These are phyloP conservation scores for Ananas comosus DNA, from an alignment of 176 grass and related monocot species.

Conservation along the genomic window DNA sequence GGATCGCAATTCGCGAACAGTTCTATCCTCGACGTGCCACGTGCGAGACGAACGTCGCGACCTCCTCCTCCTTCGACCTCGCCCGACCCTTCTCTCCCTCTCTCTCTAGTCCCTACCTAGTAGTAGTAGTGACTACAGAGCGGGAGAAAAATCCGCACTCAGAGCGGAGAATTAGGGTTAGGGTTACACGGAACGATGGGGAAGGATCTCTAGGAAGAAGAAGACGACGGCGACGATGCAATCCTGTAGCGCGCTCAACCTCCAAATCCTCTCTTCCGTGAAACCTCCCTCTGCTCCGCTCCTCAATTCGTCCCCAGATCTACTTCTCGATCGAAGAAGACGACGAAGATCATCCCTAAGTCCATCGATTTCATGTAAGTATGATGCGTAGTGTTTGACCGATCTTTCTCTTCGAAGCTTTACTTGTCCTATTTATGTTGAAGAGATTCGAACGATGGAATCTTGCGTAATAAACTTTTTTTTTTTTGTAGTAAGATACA, in stretches of 20 bases:
- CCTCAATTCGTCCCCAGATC: neutral
- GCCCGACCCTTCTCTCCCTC: too few relatives aligned
- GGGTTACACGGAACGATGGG: too few relatives aligned
- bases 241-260: neutral
- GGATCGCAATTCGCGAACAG: too few relatives aligned
- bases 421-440: neutral
- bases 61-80: too few relatives aligned
- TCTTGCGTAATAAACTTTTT: neutral
- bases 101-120: too few relatives aligned
- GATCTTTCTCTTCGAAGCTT: neutral
- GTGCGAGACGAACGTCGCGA: too few relatives aligned
- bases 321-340: neutral
- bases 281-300: neutral
- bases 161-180: too few relatives aligned
- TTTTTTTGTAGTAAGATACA: constrained; percentile 29
- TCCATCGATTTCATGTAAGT: neutral
- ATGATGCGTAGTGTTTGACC: neutral
- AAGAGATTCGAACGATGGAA: neutral
- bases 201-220: too few relatives aligned
- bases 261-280: neutral
- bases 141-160: too few relatives aligned
- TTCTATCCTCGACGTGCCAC: too few relatives aligned
- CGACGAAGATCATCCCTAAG: neutral
- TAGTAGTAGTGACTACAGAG: too few relatives aligned
- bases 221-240: too few relatives aligned